phyloP scores from a whole-genome alignment of 768 basidiomycete genomes.

The Suillus subaureus region DNA sequence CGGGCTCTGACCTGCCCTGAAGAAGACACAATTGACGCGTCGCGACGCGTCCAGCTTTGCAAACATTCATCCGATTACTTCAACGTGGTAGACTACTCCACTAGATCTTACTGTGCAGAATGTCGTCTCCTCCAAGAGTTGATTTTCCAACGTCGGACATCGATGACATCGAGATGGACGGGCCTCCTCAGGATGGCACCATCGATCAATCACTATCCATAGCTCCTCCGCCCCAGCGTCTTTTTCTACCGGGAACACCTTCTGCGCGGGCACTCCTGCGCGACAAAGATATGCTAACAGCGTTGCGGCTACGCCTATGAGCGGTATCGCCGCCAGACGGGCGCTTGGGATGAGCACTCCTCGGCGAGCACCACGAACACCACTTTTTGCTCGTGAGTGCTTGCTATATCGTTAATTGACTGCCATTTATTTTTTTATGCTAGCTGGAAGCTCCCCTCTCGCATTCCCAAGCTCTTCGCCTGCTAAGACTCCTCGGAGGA shows the following conservation, averaged over 20 bases:
- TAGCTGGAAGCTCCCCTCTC: constrained; percentile 62
- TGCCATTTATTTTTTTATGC: constrained; percentile 10
- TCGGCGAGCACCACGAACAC: constrained; percentile 41
- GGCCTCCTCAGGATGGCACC: constrained; percentile 27
- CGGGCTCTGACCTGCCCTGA: constrained; percentile 48
- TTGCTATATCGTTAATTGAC: background rate
- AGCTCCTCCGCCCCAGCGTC: constrained; percentile 45
- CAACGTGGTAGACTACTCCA: constrained; percentile 4
- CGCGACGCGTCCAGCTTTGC: constrained; percentile 47
- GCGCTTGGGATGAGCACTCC: constrained; percentile 61
- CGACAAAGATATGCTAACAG: constrained; percentile 40
- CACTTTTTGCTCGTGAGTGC: constrained; percentile 52
- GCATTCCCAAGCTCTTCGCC: constrained; percentile 68
- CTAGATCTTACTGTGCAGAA: constrained; percentile 22
- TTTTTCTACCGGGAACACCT: constrained; percentile 59
- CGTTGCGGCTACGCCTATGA: constrained; percentile 45
- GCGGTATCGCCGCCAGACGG: constrained; percentile 49
- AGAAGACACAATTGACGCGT: constrained; percentile 47
- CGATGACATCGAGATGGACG: constrained; percentile 59
- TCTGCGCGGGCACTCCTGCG: constrained; percentile 54
- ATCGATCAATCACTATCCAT: constrained; percentile 38
- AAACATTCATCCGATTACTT: constrained; percentile 12
- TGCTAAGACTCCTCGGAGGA: constrained; percentile 46
- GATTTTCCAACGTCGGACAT: constrained; percentile 65
- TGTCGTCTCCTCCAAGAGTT: constrained; percentile 67